These are phyloP conservation scores for Blastomyces silverae DNA, from an alignment of 2,329 filamentous ascomycete genomes.

Conservation along the genomic window DNA sequence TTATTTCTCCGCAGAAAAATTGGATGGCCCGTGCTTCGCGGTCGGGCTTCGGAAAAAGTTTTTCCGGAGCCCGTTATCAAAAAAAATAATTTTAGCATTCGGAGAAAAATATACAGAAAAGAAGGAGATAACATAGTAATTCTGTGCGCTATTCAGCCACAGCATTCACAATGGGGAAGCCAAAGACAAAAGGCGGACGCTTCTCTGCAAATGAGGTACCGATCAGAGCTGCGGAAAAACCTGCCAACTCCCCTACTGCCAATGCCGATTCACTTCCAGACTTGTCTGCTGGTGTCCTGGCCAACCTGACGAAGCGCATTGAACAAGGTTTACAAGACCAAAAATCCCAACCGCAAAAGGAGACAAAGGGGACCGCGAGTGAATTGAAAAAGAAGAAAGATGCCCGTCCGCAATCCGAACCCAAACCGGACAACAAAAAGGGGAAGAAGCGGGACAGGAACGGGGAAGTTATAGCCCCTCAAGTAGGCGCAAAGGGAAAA, in stretches of 20 bases:
- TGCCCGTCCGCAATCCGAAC: slow-evolving; percentile 27
- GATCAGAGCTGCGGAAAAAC: slow-evolving; percentile 17
- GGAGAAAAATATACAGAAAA: not conserved
- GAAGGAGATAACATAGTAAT: not conserved
- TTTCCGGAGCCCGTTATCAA: slow-evolving; percentile 15
- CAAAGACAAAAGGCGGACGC: slow-evolving; percentile 30
- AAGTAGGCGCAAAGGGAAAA: slow-evolving; percentile 29
- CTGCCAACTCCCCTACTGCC: slow-evolving; percentile 22
- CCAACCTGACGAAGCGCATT: slow-evolving; percentile 38
- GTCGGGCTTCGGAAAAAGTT: slow-evolving; percentile 5
- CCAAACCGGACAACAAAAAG: slow-evolving; percentile 19
- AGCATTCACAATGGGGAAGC: slow-evolving; percentile 34
- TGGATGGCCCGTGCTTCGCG: not conserved
- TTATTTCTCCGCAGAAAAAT: not conserved
- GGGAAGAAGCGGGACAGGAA: slow-evolving; percentile 44
- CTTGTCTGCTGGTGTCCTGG: slow-evolving; percentile 36
- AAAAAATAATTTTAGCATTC: slow-evolving; percentile 9
- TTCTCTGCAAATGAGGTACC: slow-evolving; percentile 26
- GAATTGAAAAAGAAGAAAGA: slow-evolving; percentile 27
- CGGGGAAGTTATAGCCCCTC: slow-evolving; percentile 39
- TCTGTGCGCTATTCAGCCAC: slow-evolving; percentile 18
- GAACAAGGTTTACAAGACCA: slow-evolving; percentile 37
- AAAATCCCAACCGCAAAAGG: slow-evolving; percentile 24
- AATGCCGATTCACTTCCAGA: slow-evolving; percentile 29
- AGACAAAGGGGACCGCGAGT: slow-evolving; percentile 22